Evolutionary conservation across 306 rosid species (phyloP), one percentile per base, ranked within the genome.

Genomic region (Rosa multiflora): DNA sequence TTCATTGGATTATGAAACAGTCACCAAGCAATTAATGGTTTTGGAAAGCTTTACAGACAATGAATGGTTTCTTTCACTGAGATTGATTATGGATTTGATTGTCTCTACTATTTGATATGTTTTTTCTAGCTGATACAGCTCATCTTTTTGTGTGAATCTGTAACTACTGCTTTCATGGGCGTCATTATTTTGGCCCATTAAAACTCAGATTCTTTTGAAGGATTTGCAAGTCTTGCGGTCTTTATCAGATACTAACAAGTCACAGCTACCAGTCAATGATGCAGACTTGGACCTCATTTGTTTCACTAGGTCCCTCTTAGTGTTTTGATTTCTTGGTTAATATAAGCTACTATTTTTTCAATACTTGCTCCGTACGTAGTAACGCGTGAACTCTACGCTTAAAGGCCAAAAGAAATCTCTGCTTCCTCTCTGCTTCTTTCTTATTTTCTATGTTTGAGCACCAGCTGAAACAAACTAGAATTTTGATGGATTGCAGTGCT

Each of bases 401-500:
- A 4, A 55, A 11, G 15, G 21, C 69, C 69, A 40, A n/a, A 40
- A 21, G 14, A 40, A 42, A 8, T 53, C 5, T 43, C 70, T 21
- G 11, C 53, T 56, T 23, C 55, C 23, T 42, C 77, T 55, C 55
- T 42, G 26, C 23, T 72, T 74, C 66, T 56, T 18, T 58, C 10
- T 35, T 14, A 8, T 15, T 15, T 23, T 74, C 13, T 40, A 53
- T 56, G 69, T 42, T 40, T 59, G 18, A 29, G 18, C 70, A 47
- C 20, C 47, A 2, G 72, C n/a, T 76, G 79, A 63, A 23, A 59
- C 43, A 48, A 43, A 49, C 44, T 63, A 63, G 44, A 47, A 17
- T 4, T 76, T 12, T 32, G 61, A 80, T 81, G 86, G 90, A 88
- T 26, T 39, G 70, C 7, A 63, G 29, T 73, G 70, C 78, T 59